Evolutionary conservation across 2,329 filamentous ascomycete species (phyloP), one percentile per base, ranked within the genome.

Genomic region (Cephalotrichum gorgonifer): DNA sequence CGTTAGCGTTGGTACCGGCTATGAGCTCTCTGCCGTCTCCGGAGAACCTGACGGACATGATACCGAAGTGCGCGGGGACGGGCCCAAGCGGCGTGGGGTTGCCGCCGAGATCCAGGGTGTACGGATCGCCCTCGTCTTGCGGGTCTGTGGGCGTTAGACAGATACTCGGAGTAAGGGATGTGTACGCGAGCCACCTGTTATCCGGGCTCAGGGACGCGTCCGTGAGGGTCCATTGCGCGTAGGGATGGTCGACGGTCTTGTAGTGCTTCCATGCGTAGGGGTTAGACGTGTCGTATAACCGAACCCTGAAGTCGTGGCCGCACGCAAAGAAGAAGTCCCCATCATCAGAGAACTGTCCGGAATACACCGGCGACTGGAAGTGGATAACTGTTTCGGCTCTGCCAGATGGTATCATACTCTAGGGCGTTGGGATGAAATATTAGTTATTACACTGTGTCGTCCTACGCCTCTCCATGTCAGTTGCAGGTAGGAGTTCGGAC

Each of bases 231-330:
- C 93, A 98, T 58, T 88, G 84, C 2, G 90, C 93, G 55, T 83
- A 86, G 1, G 88, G 88, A 64, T 93, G 95, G 26, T 74, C 70
- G 5, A 89, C 87, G 0, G 86, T 91, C 69, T 91, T 97, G 73
- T 96, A 96, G 64, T 95, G 90, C 62, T 85, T 85, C 93, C 93
- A 98, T 55, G 89, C 79, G 65, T 93, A 95, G 0, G 91, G 89
- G 57, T 96, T 95, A 2, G 87, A 90, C 0, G 93, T 97, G 64
- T 97, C 91, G 66, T 97, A 98, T 87, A 98, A 90, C 48, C 90
- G 85, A 9, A 98, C 89, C 56, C 82, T 85, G 69, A 95, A 95
- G 65, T 97, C 90, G 64, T 96, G 88, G 9, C 85, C 86, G 59
- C 86, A 93, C 6, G 85, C 83, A 62, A 91, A 97, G 70, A 96